These are phyloP conservation scores for Ophiocordyceps camponoti-rufipedis DNA, from an alignment of 2,329 filamentous ascomycete species.

Conservation along the genomic window DNA sequence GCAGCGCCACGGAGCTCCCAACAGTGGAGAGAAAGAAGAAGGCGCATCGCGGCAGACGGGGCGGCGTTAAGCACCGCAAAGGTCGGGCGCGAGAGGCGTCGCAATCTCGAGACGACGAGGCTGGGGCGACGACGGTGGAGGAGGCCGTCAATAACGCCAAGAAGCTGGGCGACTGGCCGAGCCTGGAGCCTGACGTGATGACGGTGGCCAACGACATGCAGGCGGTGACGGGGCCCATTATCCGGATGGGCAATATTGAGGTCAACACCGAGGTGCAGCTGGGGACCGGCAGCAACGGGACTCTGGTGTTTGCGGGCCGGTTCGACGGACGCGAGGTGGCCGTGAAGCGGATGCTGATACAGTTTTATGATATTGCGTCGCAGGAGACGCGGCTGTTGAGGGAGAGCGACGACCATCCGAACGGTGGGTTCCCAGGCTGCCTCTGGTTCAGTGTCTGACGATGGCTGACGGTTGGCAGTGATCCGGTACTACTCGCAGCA, in stretches of 20 bases:
- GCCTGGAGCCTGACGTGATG: constrained; percentile 43
- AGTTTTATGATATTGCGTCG: constrained; percentile 89
- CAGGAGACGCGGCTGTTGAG: constrained; percentile 82
- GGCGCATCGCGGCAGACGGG: constrained; percentile 51
- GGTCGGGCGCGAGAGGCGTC: constrained; percentile 34
- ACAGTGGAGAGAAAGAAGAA: constrained; percentile 43
- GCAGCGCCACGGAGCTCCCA: neutral
- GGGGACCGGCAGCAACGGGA: constrained; percentile 85
- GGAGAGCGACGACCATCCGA: constrained; percentile 88
- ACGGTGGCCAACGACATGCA: constrained; percentile 38
- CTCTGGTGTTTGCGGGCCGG: constrained; percentile 82
- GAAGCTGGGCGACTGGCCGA: constrained; percentile 32
- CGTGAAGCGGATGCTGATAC: constrained; percentile 89
- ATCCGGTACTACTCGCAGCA: constrained; percentile 94
- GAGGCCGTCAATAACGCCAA: constrained; percentile 42
- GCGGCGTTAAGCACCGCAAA: constrained; percentile 50
- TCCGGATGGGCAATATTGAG: constrained; percentile 45
- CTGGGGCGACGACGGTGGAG: constrained; percentile 31
- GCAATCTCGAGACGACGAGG: constrained; percentile 28
- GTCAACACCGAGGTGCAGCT: constrained; percentile 45
- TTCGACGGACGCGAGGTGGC: constrained; percentile 89
- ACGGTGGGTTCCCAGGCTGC: constrained; percentile 29
- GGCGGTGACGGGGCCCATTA: constrained; percentile 38
- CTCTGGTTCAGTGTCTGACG: too few relatives aligned
- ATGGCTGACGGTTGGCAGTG: constrained; percentile 28